Conservation (phyloP, 2,329 filamentous ascomycete genomes). For the Aspergillus arachidicola region DNA sequence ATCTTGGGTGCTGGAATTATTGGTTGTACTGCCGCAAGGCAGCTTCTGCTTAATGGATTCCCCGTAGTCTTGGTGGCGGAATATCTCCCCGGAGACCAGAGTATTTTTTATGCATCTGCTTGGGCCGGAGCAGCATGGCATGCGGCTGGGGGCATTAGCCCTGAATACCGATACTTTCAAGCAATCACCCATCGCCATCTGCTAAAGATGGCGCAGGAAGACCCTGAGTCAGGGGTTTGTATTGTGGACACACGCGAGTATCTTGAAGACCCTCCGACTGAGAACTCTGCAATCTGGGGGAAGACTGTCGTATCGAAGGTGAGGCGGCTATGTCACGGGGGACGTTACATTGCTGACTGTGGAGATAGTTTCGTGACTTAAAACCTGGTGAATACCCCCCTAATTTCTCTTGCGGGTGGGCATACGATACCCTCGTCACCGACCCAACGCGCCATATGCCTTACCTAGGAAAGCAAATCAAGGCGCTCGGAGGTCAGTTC, state of each 20-base stretch:
- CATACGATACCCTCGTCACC: slow-evolving; percentile 40
- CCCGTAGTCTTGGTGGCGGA: slow-evolving; percentile 39
- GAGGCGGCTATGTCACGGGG: background rate
- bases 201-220: slow-evolving; percentile 38
- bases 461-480: slow-evolving; percentile 33
- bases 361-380: slow-evolving; percentile 37
- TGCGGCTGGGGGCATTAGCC: slow-evolving; percentile 38
- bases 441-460: slow-evolving; percentile 43
- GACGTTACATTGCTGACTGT: slow-evolving; percentile 1
- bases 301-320: slow-evolving; percentile 39
- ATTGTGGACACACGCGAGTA: slow-evolving; percentile 39
- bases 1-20: slow-evolving; percentile 45
- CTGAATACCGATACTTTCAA: slow-evolving; percentile 39
- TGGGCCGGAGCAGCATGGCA: slow-evolving; percentile 46
- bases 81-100: slow-evolving; percentile 40
- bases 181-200: slow-evolving; percentile 39
- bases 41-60: slow-evolving; percentile 39
- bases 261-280: slow-evolving; percentile 34
- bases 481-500: slow-evolving; percentile 35
- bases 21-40: slow-evolving; percentile 40
- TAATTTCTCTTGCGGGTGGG: slow-evolving; percentile 37
- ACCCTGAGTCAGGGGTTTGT: slow-evolving; percentile 37
- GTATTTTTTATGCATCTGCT: slow-evolving; percentile 41
- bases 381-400: slow-evolving; percentile 34
- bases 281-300: slow-evolving; percentile 40